Percentiles rank a stretch among this genome's conserved stretches.
These are phyloP conservation scores for Diaporthe caulivora DNA, from an alignment of 2,329 filamentous ascomycete genomes.

Conservation along the genomic window DNA sequence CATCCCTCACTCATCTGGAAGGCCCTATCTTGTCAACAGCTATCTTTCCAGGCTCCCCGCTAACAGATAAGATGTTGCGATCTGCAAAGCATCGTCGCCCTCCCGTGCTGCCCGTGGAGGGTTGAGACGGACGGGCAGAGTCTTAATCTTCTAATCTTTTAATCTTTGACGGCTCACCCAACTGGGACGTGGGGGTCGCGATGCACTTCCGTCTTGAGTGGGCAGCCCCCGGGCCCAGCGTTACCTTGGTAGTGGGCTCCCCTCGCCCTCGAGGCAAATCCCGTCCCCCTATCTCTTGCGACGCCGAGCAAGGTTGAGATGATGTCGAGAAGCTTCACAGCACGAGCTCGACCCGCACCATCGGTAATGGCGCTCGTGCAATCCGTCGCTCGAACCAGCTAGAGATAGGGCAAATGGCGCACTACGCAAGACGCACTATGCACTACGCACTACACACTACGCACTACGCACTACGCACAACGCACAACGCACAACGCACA, in stretches of 20 bases:
- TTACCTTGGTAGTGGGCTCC: constrained; percentile 33
- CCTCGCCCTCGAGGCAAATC: constrained; percentile 29
- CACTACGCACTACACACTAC: neutral
- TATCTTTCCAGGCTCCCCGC: constrained; percentile 11
- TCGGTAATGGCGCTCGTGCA: constrained; percentile 29
- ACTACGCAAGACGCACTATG: neutral
- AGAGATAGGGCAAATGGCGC: neutral
- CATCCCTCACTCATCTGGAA: neutral
- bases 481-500: neutral
- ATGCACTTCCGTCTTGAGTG: constrained; percentile 33
- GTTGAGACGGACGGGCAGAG: constrained; percentile 24
- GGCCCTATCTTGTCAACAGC: neutral
- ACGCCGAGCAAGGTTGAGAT: constrained; percentile 15
- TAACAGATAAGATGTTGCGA: constrained; percentile 26
- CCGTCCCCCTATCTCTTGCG: constrained; percentile 28
- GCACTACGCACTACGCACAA: too few species aligned
- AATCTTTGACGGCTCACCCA: neutral
- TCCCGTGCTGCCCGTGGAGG: neutral
- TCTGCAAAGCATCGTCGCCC: constrained; percentile 4
- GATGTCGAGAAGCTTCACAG: constrained; percentile 24
- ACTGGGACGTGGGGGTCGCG: constrained; percentile 33
- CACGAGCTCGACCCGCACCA: constrained; percentile 22
- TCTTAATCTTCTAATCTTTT: constrained; percentile 10
- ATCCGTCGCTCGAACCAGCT: constrained; percentile 7
- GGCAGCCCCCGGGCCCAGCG: constrained; percentile 14